Evolutionary conservation across 2,329 filamentous ascomycete genomes (phyloP).

Genomic region (Lachnellula suecica): DNA sequence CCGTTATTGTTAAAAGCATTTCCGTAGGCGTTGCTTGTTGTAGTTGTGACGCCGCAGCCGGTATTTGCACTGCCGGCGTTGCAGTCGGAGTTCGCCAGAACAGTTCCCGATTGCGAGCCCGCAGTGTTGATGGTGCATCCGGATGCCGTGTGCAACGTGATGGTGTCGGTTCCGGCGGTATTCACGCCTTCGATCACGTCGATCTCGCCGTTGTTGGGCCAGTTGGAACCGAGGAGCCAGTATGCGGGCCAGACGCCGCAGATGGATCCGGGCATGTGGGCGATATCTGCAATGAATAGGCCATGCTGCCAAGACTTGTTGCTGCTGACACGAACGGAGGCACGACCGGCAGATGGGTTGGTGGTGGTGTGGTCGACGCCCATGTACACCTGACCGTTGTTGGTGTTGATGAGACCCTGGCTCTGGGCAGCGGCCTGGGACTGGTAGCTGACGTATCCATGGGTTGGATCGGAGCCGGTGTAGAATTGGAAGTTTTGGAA

Average conservation of each 20-base stretch:
- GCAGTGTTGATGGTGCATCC: conserved; percentile 43
- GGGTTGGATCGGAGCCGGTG: conserved; percentile 56
- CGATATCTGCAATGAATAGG: conserved; percentile 69
- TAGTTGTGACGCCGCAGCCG: conserved; percentile 35
- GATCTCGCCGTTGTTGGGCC: conserved; percentile 65
- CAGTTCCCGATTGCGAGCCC: conserved; percentile 41
- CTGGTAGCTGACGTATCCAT: conserved; percentile 67
- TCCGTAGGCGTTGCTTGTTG: conserved; percentile 52
- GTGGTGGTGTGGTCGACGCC: conserved; percentile 64
- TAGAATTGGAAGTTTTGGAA: conserved; percentile 51
- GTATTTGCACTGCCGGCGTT: conserved; percentile 47
- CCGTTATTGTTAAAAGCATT: conserved; percentile 64
- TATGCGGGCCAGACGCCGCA: conserved; percentile 76
- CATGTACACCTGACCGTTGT: conserved; percentile 60
- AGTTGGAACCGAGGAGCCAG: conserved; percentile 54
- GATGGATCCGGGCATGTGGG: conserved; percentile 69
- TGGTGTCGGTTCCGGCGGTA: conserved; percentile 54
- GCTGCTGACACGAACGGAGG: conserved; percentile 67
- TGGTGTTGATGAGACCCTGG: conserved; percentile 56
- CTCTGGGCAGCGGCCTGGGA: conserved; percentile 49
- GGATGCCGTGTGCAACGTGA: conserved; percentile 59
- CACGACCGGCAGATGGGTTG: conserved; percentile 49
- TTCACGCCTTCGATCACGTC: conserved; percentile 69
- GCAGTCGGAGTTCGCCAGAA: conserved; percentile 40
- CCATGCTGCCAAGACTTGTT: conserved; percentile 63